Conservation (phyloP, 345 rosid species). For the Linum lewisii region DNA sequence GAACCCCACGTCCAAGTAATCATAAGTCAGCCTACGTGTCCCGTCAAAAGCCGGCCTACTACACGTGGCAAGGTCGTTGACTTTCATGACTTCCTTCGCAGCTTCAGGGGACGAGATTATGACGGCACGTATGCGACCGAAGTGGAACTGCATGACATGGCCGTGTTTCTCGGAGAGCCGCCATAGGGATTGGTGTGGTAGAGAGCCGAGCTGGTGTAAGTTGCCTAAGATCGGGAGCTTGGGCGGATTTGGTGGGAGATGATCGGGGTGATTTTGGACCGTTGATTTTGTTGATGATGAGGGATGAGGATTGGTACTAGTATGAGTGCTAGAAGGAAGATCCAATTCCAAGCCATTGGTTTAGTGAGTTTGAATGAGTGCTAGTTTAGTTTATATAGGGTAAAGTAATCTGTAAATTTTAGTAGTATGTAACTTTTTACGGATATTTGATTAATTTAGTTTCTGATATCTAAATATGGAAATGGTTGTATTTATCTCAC, state of each 20-base stretch:
- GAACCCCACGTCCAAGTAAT: slow-evolving; percentile 12
- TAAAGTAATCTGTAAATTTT: too few species aligned
- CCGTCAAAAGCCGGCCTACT: slow-evolving; percentile 12
- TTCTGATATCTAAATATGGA: too few species aligned
- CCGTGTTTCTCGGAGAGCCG: slow-evolving; percentile 15
- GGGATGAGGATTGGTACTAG: too few species aligned
- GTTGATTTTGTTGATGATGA: too few species aligned
- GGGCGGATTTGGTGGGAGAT: slow-evolving; percentile 16
- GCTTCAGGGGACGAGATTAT: slow-evolving; percentile 20
- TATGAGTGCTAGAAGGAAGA: too few species aligned
- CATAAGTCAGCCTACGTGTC: slow-evolving; percentile 9
- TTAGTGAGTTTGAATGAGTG: too few species aligned
- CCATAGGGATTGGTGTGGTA: slow-evolving; percentile 1
- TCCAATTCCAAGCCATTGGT: too few species aligned
- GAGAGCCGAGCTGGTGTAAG: slow-evolving; percentile 10
- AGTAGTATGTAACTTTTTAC: too few species aligned
- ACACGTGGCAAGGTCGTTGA: slow-evolving; percentile 11
- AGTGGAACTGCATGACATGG: slow-evolving; percentile 12
- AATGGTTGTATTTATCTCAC: too few species aligned
- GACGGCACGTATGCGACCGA: slow-evolving; percentile 6
- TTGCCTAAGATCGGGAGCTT: slow-evolving; percentile 16
- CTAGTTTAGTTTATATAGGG: too few species aligned
- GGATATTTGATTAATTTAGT: too few species aligned
- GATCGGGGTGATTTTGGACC: too few species aligned
- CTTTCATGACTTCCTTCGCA: slow-evolving; percentile 15